Conservation (phyloP, 2,329 filamentous ascomycete genomes). For the Byssochlamys sp. region DNA sequence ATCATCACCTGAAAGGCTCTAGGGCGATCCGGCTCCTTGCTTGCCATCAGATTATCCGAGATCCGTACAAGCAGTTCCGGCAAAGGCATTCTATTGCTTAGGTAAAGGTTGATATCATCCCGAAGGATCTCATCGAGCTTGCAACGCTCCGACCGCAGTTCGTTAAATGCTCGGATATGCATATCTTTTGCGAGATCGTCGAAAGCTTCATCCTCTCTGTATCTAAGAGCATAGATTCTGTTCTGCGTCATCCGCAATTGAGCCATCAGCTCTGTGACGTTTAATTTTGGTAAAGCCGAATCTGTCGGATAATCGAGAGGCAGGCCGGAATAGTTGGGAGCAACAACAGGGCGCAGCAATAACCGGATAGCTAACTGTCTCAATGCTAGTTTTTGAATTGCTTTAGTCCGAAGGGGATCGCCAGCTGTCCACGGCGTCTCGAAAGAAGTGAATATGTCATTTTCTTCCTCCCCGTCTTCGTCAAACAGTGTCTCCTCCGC, state of each 20-base stretch:
- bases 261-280: conserved; percentile 21
- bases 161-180: conserved; percentile 10
- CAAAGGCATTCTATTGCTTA: conserved; percentile 21
- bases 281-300: conserved; percentile 18
- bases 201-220: conserved; percentile 14
- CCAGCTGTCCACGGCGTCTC: conserved; percentile 19
- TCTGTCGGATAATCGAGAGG: conserved; percentile 23
- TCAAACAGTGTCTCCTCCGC: conserved; percentile 1
- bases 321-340: conserved; percentile 28
- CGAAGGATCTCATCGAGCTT: conserved; percentile 21
- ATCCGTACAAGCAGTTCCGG: conserved; percentile 27
- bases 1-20: conserved; percentile 25
- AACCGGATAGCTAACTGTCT: conserved; percentile 31
- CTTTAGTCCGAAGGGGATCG: conserved; percentile 24
- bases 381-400: conserved; percentile 30
- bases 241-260: conserved; percentile 24
- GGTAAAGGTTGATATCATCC: conserved; percentile 20
- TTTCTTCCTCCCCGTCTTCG: conserved; percentile 8
- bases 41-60: conserved; percentile 26
- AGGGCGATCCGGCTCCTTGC: conserved; percentile 28
- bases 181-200: conserved; percentile 24
- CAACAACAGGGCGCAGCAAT: conserved; percentile 29
- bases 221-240: conserved; percentile 23
- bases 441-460: conserved; percentile 6
- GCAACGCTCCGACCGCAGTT: conserved; percentile 9